A percentile compares a stretch with the other conserved stretches of the same genome.
Conservation (phyloP, 306 rosid species). For the Vicia faba region DNA sequence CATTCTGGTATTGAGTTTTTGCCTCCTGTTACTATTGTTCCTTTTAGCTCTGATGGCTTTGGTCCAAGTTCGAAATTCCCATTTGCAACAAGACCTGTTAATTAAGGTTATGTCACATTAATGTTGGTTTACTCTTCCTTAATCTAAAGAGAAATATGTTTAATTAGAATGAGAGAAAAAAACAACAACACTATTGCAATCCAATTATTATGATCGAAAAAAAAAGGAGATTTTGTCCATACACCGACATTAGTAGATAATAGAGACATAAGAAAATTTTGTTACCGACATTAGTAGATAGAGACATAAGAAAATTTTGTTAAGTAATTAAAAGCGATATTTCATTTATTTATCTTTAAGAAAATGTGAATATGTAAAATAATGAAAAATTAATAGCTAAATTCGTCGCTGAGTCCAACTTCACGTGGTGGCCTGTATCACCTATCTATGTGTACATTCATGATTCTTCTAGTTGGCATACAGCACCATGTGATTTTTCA, state of each 20-base stretch:
- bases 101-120: neutral
- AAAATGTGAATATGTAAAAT: no score
- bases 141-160: neutral
- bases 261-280: no score
- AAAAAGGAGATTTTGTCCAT: conserved; percentile 8
- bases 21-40: conserved; percentile 72
- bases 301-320: no score
- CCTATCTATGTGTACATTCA: conserved; percentile 19
- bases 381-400: no score
- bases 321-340: no score
- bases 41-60: conserved; percentile 61
- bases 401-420: no score
- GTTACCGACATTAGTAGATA: neutral
- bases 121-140: neutral
- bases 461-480: conserved; percentile 1
- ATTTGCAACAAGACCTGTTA: conserved; percentile 67
- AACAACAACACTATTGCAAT: neutral
- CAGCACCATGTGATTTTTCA: conserved; percentile 49
- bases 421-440: conserved; percentile 23
- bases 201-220: conserved; percentile 2
- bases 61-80: conserved; percentile 86
- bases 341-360: no score
- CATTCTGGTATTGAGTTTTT: conserved; percentile 67
- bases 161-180: neutral
- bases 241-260: neutral